Percentiles rank a stretch among this genome's conserved stretches.
phyloP scores from a whole-genome alignment of 345 rosid species.

The Lumnitzera littorea region DNA sequence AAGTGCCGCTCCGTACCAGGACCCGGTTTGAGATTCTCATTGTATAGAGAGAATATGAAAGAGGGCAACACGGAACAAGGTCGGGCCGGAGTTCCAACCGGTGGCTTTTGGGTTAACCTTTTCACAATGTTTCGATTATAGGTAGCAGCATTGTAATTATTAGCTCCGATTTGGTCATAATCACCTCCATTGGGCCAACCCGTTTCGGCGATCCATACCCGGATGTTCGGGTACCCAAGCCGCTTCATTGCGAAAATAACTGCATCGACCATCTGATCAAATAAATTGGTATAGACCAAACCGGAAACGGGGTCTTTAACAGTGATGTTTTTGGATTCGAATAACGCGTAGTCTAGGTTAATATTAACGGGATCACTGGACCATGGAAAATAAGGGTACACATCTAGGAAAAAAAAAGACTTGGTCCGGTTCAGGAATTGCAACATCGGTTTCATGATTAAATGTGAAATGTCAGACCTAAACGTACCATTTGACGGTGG shows the following conservation, averaged over 20 bases:
- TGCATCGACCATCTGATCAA: constrained; percentile 91
- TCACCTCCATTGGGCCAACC: constrained; percentile 98
- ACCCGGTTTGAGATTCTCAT: constrained; percentile 87
- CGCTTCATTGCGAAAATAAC: constrained; percentile 68
- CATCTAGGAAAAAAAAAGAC: constrained; percentile 77
- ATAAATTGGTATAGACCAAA: constrained; percentile 65
- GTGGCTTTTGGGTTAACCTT: constrained; percentile 48
- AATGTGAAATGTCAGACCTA: constrained; percentile 48
- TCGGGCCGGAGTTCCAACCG: constrained; percentile 79
- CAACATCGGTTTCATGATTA: constrained; percentile 63
- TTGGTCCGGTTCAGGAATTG: constrained; percentile 81
- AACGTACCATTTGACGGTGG: constrained; percentile 90
- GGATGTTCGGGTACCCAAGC: constrained; percentile 58
- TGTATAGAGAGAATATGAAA: constrained; percentile 65
- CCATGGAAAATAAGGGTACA: constrained; percentile 86
- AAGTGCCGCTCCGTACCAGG: constrained; percentile 91
- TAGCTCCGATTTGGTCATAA: constrained; percentile 82
- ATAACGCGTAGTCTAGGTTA: constrained; percentile 59
- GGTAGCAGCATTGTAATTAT: constrained; percentile 77
- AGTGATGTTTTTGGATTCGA: constrained; percentile 41
- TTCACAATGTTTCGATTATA: constrained; percentile 70
- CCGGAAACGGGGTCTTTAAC: constrained; percentile 60
- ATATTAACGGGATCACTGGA: constrained; percentile 38
- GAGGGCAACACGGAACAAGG: constrained; percentile 65
- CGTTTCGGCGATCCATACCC: constrained; percentile 88